Evolutionary conservation across 1,284 basidiomycete genomes (phyloP), one percentile per base, ranked within the genome.

Genomic region (Lentinula novae-zelandiae): DNA sequence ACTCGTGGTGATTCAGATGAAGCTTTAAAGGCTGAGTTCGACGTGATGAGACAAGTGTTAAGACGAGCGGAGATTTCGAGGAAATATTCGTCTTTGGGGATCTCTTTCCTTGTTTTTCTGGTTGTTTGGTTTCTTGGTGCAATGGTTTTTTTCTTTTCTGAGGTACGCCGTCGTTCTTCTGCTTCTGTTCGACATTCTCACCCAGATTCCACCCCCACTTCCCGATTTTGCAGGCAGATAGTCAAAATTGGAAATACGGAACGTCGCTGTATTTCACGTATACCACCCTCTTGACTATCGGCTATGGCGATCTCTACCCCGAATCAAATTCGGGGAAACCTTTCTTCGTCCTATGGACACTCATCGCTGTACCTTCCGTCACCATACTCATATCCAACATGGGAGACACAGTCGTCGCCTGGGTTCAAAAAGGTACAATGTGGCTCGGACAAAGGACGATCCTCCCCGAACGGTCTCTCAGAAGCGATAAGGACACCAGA

Each of bases 301-400:
- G 76, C 0, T 77, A 76, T 60, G 75, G 76, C 12, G 76, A 78
- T 57, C 72, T 75, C 53, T 72, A 65, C 42, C 75, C 75, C 1
- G 62, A 62, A 27, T 73, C 75, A 0, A 66, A 69, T 34, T 66
- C 75, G 0, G 73, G 74, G 1, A 73, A 73, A 57, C 75, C 75
- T 1, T 75, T 78, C 63, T 76, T 77, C 62, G 74, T 78, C 15
- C 60, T 76, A 2, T 77, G 76, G 75, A 73, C 72, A 34, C 65
- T 77, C 50, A 68, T 77, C 20, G 71, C 75, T 3, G 70, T 77
- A 2, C 76, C 75, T 1, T 70, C 74, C 7, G 71, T 78, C 61
- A 78, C 75, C 2, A 71, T 76, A 3, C 62, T 78, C 1, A 76
- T 78, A 20, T 73, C 72, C 15, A 73, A 74, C 42, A 68, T 77